A percentile compares a stretch with the other conserved stretches of the same genome.
Conservation (phyloP, 768 basidiomycete species). For the Naganishia antarctica region DNA sequence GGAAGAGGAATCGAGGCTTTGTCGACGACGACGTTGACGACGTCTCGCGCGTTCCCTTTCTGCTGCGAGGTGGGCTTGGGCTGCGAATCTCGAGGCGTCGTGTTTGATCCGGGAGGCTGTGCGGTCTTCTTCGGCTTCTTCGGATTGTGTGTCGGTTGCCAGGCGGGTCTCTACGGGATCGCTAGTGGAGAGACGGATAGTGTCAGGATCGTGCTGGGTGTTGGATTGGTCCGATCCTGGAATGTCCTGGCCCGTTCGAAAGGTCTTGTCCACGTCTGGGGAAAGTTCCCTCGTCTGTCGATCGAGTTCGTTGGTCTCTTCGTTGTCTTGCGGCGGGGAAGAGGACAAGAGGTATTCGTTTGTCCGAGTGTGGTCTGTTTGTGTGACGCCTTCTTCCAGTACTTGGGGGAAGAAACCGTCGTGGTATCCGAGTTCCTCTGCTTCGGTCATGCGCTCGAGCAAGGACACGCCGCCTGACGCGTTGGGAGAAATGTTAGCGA, state of each 20-base stretch:
- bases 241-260: constrained; percentile 8
- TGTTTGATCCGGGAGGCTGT: too few species aligned
- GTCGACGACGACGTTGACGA: not conserved
- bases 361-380: constrained; percentile 34
- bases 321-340: constrained; percentile 22
- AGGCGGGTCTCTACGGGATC: constrained; percentile 15
- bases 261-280: constrained; percentile 2
- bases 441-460: constrained; percentile 69
- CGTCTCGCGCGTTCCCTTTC: constrained; percentile 51
- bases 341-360: constrained; percentile 63
- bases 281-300: not conserved
- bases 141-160: not conserved
- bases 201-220: not conserved
- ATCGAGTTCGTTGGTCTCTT: not conserved
- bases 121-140: not conserved
- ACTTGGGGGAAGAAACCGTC: constrained; percentile 66
- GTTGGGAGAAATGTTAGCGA: too few species aligned
- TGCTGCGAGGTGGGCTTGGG: constrained; percentile 53
- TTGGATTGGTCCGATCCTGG: too few species aligned
- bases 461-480: constrained; percentile 56
- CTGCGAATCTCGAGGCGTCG: too few species aligned
- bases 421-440: constrained; percentile 84
- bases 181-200: constrained; percentile 1
- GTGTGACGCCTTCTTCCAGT: constrained; percentile 18
- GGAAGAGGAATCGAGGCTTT: not conserved